Evolutionary conservation across 2,329 filamentous ascomycete genomes (phyloP).

Genomic region (Sporothrix variecibatus): DNA sequence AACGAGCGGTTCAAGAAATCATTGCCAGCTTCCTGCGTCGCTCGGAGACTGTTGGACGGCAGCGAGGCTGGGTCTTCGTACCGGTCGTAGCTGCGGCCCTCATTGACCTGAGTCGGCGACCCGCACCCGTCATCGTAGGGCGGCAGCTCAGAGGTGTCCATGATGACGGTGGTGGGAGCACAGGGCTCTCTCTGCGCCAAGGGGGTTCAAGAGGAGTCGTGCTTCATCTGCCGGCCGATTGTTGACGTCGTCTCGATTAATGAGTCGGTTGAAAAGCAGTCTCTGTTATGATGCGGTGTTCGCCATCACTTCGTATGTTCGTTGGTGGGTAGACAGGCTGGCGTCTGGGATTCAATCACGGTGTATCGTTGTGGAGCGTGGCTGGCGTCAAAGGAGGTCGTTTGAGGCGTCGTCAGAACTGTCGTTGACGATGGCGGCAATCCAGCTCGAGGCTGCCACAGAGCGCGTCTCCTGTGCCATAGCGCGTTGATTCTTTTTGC

Average conservation of each 20-base stretch:
- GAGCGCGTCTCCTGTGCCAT: slow-evolving; percentile 12
- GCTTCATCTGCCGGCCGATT: slow-evolving; percentile 13
- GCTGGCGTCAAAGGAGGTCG: not conserved
- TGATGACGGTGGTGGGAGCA: slow-evolving; percentile 1
- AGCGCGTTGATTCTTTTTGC: slow-evolving; percentile 18
- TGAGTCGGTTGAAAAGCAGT: not conserved
- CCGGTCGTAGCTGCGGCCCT: slow-evolving; percentile 57
- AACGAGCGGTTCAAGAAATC: slow-evolving; percentile 37
- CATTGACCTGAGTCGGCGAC: slow-evolving; percentile 59
- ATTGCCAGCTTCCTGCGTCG: slow-evolving; percentile 27
- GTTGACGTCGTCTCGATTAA: not conserved
- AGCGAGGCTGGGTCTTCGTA: slow-evolving; percentile 36
- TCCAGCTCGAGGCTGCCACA: slow-evolving; percentile 9
- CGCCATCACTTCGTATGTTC: not conserved
- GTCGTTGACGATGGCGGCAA: slow-evolving; percentile 2
- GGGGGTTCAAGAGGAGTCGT: not conserved
- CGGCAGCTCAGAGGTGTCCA: slow-evolving; percentile 18
- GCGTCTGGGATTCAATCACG: not conserved
- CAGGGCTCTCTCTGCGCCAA: not conserved
- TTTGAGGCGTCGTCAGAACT: not conserved
- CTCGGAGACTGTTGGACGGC: slow-evolving; percentile 24
- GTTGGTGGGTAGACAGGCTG: not conserved
- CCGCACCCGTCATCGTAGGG: slow-evolving; percentile 42
- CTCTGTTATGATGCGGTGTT: not conserved
- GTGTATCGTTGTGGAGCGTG: not conserved